A percentile compares a stretch with the other conserved stretches of the same genome.
Evolutionary conservation across 768 basidiomycete species (phyloP).

Genomic region (Rhodotorula toruloides): DNA sequence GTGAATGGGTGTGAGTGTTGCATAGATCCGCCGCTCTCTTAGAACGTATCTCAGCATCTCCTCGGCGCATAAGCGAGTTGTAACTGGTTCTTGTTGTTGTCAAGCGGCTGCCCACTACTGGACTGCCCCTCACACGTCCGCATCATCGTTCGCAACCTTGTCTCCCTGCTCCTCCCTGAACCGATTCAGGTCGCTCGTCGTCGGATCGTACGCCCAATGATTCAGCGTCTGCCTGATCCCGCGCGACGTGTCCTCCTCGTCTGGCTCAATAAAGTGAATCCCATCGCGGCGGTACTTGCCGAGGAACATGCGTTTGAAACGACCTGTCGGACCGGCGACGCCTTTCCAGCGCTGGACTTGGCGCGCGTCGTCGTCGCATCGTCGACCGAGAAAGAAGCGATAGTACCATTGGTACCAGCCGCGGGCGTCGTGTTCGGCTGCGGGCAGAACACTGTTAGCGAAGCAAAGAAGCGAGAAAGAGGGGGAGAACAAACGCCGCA

Average conservation of each 20-base stretch:
- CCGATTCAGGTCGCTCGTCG: conserved; percentile 17
- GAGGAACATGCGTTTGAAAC: conserved; percentile 21
- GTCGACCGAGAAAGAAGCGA: conserved; percentile 28
- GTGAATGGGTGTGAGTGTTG: neutral
- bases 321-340: conserved; percentile 16
- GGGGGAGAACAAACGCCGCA: neutral
- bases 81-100: too few relatives aligned
- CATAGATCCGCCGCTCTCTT: neutral
- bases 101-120: too few relatives aligned
- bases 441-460: neutral
- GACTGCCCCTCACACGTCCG: conserved; percentile 1
- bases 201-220: conserved; percentile 34
- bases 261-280: conserved; percentile 13
- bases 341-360: conserved; percentile 24
- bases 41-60: too few relatives aligned
- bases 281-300: conserved; percentile 21
- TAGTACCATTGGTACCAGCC: conserved; percentile 36
- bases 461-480: neutral
- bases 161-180: conserved; percentile 34
- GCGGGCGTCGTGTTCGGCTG: conserved; percentile 23
- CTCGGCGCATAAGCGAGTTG: too few relatives aligned
- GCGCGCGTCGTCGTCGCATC: conserved; percentile 25
- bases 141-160: conserved; percentile 23
- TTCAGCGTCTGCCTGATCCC: conserved; percentile 31
- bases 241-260: conserved; percentile 9